Evolutionary conservation across 305 asterid genomes (phyloP), one percentile per base, ranked within the genome.

Genomic region (Solanum hybrid): DNA sequence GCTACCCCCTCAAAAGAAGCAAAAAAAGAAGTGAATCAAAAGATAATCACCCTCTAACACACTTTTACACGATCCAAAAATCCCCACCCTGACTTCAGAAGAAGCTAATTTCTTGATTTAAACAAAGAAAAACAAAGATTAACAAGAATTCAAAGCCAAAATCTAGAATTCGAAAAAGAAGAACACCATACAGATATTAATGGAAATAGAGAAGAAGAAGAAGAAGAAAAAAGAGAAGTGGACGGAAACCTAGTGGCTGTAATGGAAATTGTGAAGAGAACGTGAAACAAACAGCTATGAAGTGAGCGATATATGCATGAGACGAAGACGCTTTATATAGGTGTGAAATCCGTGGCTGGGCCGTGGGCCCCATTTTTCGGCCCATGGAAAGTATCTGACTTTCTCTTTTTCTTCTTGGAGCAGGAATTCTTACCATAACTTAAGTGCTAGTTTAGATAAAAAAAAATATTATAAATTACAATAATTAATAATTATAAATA

Each of bases 1-100:
- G 99, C 99, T 96, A 95, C 99, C 99, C 99, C 99, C 99, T 95
- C 99, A 97, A 97, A 96, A 93, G 98, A 95, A 94, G 99, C 95
- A 92, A 90, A 93, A 88, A 92, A 28, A 79, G 93, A 95, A 91
- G 95, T 83, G 90, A 90, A 93, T 96, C 97, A 96, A 97, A 94
- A 93, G 91, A 92, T 71, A 92, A 93, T 92, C 87, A 91, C 78
- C 33, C 92, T 96, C 95, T 90, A 92, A 40, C 88, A 87, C 93
- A 89, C 93, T 87, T 83, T 89, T 90, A 94, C 93, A 89, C 37
- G 90, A 91, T 86, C 78, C 95, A 61, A 93, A 94, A 91, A 95
- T 94, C 96, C 98, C 98, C 98, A 97, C 98, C 78, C 95, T 97
- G 95, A 95, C 93, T 92, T 96, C 98, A 97, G 98, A 94, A 95